Base-by-base conservation (phyloP, 768 basidiomycete species). In the Flagelloscypha sp. region DNA sequence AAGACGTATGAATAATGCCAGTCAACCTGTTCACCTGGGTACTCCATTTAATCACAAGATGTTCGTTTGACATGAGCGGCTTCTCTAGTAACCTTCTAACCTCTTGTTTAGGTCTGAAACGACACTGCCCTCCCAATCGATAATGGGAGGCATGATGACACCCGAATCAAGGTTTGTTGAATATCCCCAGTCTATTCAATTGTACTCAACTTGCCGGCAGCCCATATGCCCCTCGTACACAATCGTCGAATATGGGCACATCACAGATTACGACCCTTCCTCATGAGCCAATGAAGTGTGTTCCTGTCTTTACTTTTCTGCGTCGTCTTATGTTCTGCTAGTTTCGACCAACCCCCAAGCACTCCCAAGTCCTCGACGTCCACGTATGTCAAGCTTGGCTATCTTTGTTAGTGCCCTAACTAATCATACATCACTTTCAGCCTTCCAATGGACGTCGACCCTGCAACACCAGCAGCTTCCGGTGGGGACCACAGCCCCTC, bases 81-180 rank as follows among this genome's bases (percentile, higher is more conserved):
- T n/a, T n/a, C n/a, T n/a, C n/a, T n/a, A n/a, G n/a, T n/a, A n/a
- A n/a, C n/a, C n/a, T n/a, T n/a, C n/a, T n/a, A n/a, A n/a, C n/a
- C n/a, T n/a, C n/a, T n/a, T n/a, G n/a, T n/a, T n/a, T n/a, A n/a
- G n/a, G n/a, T n/a, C n/a, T n/a, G n/a, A n/a, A n/a, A n/a, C n/a
- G n/a, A n/a, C n/a, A n/a, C n/a, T n/a, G n/a, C n/a, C n/a, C n/a
- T n/a, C n/a, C n/a, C n/a, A n/a, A n/a, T n/a, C n/a, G n/a, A n/a
- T n/a, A n/a, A n/a, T n/a, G n/a, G n/a, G n/a, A n/a, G n/a, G n/a
- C n/a, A 42, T 45, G 17, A 45, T 45, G 33, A 45, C 44, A 6
- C 44, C 44, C 16, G 44, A 45, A 12, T 42, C 43, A 7, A 44
- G 43, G 43, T 44, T 10, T 15, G 40, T 36, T 9, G 0, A 29